Conservation (phyloP, 2,329 filamentous ascomycete species). For the Epichloe hybrida region DNA sequence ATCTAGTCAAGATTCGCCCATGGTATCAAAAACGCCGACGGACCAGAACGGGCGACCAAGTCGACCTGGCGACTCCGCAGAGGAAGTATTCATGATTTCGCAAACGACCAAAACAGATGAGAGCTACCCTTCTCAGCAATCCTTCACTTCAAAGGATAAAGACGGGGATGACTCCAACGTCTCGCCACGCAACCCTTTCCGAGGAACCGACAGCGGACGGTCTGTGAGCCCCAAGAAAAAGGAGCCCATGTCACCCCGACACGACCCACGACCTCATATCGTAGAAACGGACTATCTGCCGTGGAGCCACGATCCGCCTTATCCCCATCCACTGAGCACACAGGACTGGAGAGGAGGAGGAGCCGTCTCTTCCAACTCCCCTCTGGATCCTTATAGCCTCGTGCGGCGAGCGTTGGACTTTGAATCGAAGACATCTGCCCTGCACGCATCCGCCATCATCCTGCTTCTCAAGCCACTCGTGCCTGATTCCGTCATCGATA, state of each 20-base stretch:
- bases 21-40: slow-evolving; percentile 2
- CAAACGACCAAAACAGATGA: slow-evolving; percentile 31
- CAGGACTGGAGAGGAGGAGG: slow-evolving; percentile 3
- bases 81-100: slow-evolving; percentile 31
- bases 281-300: slow-evolving; percentile 46
- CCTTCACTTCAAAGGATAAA: slow-evolving; percentile 17
- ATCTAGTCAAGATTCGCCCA: slow-evolving; percentile 24
- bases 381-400: slow-evolving; percentile 42
- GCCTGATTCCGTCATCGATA: slow-evolving; percentile 39
- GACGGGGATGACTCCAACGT: not conserved
- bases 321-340: slow-evolving; percentile 30
- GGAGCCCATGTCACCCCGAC: slow-evolving; percentile 15
- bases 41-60: slow-evolving; percentile 5
- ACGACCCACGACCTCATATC: slow-evolving; percentile 27
- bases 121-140: slow-evolving; percentile 17
- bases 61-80: slow-evolving; percentile 15
- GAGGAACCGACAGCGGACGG: slow-evolving; percentile 7
- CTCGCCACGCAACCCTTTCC: not conserved
- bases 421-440: slow-evolving; percentile 40
- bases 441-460: slow-evolving; percentile 48
- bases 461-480: slow-evolving; percentile 46
- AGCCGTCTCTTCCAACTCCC: slow-evolving; percentile 12
- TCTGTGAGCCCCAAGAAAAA: slow-evolving; percentile 15
- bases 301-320: slow-evolving; percentile 43
- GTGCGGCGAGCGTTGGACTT: slow-evolving; percentile 41